Conservation (phyloP, 106 monocot species). For the Allium sativum region DNA sequence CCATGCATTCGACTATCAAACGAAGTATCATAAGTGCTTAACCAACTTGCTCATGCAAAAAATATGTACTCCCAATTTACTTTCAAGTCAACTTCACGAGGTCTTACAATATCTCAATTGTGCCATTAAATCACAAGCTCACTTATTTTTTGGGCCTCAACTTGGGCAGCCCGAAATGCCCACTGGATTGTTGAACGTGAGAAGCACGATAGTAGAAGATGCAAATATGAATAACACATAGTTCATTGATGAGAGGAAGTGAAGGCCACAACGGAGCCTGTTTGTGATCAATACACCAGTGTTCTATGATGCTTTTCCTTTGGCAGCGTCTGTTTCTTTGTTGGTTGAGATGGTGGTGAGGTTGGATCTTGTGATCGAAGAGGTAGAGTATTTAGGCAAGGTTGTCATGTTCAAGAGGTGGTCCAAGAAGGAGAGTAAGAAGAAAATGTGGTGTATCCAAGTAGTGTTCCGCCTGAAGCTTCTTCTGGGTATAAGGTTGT, state of each 20-base stretch:
- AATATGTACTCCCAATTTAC: conserved; percentile 6
- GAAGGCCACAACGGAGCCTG: conserved; percentile 46
- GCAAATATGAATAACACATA: conserved; percentile 7
- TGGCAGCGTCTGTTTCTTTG: conserved; percentile 58
- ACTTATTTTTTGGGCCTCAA: too few relatives aligned
- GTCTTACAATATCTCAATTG: conserved; percentile 13
- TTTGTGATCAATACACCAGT: conserved; percentile 51
- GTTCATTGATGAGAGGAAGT: background rate
- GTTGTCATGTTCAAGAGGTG: conserved; percentile 45
- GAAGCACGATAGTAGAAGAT: conserved; percentile 14
- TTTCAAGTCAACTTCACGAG: conserved; percentile 11
- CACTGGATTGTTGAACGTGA: conserved; percentile 16
- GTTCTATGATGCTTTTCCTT: conserved; percentile 66
- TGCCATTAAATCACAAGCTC: too few relatives aligned
- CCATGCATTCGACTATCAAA: conserved; percentile 45
- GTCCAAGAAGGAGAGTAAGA: background rate
- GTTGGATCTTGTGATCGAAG: conserved; percentile 63
- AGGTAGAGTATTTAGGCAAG: conserved; percentile 39
- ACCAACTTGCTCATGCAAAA: conserved; percentile 36
- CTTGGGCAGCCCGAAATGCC: too few relatives aligned
- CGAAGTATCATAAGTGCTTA: conserved; percentile 52
- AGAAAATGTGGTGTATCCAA: background rate
- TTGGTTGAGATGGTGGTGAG: conserved; percentile 71
- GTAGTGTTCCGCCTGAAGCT: conserved; percentile 1
- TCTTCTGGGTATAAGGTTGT: too few relatives aligned